A percentile compares a stretch with the other conserved stretches of the same genome.
Evolutionary conservation across 2,329 filamentous ascomycete species (phyloP).

Genomic region (Arthrobotrys conoides): DNA sequence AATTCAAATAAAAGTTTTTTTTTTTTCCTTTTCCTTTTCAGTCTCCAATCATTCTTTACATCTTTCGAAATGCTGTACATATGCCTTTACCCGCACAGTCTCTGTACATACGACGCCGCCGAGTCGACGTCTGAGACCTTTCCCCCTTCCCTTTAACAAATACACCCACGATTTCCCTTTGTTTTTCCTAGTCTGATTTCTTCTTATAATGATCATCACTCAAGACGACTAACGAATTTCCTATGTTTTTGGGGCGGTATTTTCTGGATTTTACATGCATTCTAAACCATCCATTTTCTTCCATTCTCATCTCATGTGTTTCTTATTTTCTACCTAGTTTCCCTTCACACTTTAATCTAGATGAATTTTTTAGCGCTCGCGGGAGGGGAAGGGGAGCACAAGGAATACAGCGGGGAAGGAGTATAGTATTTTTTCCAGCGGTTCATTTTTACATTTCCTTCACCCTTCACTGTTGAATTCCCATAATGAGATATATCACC

Average conservation of each 20-base stretch:
- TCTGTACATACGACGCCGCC: constrained; percentile 37
- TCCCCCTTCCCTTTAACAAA: background rate
- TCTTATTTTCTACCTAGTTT: background rate
- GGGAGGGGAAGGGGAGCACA: constrained; percentile 1
- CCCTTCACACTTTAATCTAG: constrained; percentile 15
- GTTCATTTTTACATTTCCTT: background rate
- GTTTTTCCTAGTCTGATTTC: constrained; percentile 1
- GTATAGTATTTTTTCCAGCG: constrained; percentile 28
- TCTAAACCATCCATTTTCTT: constrained; percentile 23
- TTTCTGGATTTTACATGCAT: constrained; percentile 39
- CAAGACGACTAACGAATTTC: constrained; percentile 45
- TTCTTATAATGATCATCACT: background rate
- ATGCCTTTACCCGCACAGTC: constrained; percentile 6
- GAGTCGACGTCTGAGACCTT: background rate
- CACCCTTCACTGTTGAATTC: background rate
- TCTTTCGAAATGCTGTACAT: constrained; percentile 18
- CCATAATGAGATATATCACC: background rate
- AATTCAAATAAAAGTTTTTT: constrained; percentile 39
- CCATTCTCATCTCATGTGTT: constrained; percentile 3
- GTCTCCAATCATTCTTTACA: background rate
- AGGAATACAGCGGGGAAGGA: constrained; percentile 51
- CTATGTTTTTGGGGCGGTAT: constrained; percentile 50
- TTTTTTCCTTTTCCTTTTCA: background rate
- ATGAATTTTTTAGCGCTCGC: constrained; percentile 42
- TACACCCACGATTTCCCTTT: constrained; percentile 47